phyloP scores from a whole-genome alignment of 2,329 filamentous ascomycete genomes.

The Aspergillus sp. region DNA sequence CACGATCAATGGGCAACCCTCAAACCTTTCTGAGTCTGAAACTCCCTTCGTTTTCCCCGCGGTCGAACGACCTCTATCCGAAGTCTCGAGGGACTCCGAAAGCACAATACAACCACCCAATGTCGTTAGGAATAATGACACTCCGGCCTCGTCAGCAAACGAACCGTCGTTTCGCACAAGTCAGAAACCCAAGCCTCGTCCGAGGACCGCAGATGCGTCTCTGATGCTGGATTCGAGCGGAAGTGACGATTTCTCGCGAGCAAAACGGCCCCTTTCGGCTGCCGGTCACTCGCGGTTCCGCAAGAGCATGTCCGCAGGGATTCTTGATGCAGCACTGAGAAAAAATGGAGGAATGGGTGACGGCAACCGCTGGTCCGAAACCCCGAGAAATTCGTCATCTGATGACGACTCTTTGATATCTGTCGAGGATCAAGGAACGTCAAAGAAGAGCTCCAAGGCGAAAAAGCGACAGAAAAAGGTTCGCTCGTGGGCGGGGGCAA shows the following conservation, averaged over 20 bases:
- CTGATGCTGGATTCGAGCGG: constrained; percentile 30
- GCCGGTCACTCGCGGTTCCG: constrained; percentile 34
- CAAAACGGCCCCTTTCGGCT: constrained; percentile 43
- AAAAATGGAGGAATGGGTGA: constrained; percentile 17
- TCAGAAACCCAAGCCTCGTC: constrained; percentile 33
- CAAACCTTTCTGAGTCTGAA: constrained; percentile 9
- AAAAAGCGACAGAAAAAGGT: constrained; percentile 70
- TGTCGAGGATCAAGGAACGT: constrained; percentile 26
- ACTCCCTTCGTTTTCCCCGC: constrained; percentile 33
- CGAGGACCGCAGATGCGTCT: constrained; percentile 46
- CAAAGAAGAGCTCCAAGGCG: constrained; percentile 33
- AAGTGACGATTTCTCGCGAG: constrained; percentile 17
- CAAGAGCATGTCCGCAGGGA: constrained; percentile 31
- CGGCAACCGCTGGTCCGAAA: constrained; percentile 23
- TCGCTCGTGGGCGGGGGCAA: constrained; percentile 59
- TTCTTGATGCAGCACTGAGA: constrained; percentile 27
- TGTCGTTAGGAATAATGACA: constrained; percentile 67
- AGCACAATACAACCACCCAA: constrained; percentile 69
- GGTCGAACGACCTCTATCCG: constrained; percentile 76
- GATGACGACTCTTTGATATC: constrained; percentile 32
- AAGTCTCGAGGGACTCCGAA: constrained; percentile 80
- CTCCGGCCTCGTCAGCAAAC: constrained; percentile 51
- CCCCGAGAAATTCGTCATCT: constrained; percentile 27
- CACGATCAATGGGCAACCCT: constrained; percentile 11
- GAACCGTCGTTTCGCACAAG: constrained; percentile 45